Percentiles rank a stretch among this genome's conserved stretches.
Evolutionary conservation across 1,139 yeast species (phyloP).

Genomic region (Yamadazyma blattariae): DNA sequence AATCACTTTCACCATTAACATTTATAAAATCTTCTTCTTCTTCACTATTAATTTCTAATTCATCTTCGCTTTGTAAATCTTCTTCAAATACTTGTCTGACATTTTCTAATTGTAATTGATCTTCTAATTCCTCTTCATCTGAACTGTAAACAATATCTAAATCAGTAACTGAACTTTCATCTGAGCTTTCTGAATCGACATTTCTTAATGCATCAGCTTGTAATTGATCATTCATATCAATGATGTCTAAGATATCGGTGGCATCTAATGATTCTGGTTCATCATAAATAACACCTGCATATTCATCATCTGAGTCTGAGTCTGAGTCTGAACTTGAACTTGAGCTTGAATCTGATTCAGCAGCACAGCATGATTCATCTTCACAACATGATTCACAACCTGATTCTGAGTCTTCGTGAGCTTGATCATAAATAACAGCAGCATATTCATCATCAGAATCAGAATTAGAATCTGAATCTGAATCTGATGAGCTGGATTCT

Average conservation of each 20-base stretch:
- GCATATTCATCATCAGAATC: constrained; percentile 16
- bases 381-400: constrained; percentile 1
- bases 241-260: constrained; percentile 30
- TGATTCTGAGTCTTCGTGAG: constrained; percentile 9
- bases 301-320: constrained; percentile 15
- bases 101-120: constrained; percentile 36
- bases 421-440: constrained; percentile 25
- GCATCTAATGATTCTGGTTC: constrained; percentile 16
- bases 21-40: constrained; percentile 32
- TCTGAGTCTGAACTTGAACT: constrained; percentile 5
- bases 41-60: constrained; percentile 22
- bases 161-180: constrained; percentile 21
- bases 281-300: constrained; percentile 20
- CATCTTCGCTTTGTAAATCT: constrained; percentile 33
- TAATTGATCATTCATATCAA: constrained; percentile 35
- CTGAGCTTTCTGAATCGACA: constrained; percentile 7
- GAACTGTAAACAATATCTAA: constrained; percentile 30
- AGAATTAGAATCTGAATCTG: constrained; percentile 5
- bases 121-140: constrained; percentile 31
- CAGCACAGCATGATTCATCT: too few relatives aligned
- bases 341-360: constrained; percentile 1
- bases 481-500: constrained; percentile 1
- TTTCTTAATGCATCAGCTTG: constrained; percentile 29
- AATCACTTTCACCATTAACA: constrained; percentile 23
- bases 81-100: constrained; percentile 42